A percentile compares a stretch with the other conserved stretches of the same genome.
phyloP scores from a whole-genome alignment of 2,329 filamentous ascomycete species.

The Bimuria novae-zelandiae region DNA sequence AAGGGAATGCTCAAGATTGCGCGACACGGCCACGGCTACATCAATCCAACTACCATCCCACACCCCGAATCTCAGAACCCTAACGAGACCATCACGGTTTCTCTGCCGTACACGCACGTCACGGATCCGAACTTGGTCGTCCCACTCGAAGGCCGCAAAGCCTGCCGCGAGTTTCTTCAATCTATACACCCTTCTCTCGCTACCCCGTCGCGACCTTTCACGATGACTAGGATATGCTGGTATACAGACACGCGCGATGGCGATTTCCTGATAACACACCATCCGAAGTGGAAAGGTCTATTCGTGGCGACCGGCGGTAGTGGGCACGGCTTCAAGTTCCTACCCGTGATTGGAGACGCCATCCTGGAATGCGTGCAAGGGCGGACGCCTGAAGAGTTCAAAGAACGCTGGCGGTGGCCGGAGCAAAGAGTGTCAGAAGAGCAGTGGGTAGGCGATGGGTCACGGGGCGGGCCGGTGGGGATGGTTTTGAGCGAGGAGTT shows the following conservation, averaged over 20 bases:
- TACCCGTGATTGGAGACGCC: constrained; percentile 61
- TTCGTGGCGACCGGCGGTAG: constrained; percentile 66
- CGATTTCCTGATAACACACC: constrained; percentile 59
- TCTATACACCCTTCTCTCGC: constrained; percentile 38
- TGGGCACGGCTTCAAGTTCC: constrained; percentile 66
- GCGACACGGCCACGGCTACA: constrained; percentile 57
- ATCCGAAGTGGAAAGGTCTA: constrained; percentile 56
- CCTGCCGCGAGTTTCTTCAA: constrained; percentile 38
- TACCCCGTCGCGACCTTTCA: constrained; percentile 47
- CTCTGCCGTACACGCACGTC: constrained; percentile 57
- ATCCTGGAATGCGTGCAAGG: constrained; percentile 57
- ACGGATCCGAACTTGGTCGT: constrained; percentile 51
- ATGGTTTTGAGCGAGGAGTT: constrained; percentile 49
- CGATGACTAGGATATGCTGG: constrained; percentile 57
- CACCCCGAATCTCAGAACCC: constrained; percentile 50
- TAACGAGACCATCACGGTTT: constrained; percentile 47
- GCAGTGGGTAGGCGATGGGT: constrained; percentile 45
- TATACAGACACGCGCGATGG: constrained; percentile 62
- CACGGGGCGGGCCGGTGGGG: constrained; percentile 43
- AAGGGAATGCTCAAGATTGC: constrained; percentile 53
- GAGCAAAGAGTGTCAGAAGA: constrained; percentile 45
- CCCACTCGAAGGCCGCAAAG: constrained; percentile 38
- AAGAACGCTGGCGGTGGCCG: constrained; percentile 65
- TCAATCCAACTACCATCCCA: constrained; percentile 52
- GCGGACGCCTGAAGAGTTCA: constrained; percentile 55